Conservation (phyloP, 148 eudicot genomes). For the Spergularia marina region DNA sequence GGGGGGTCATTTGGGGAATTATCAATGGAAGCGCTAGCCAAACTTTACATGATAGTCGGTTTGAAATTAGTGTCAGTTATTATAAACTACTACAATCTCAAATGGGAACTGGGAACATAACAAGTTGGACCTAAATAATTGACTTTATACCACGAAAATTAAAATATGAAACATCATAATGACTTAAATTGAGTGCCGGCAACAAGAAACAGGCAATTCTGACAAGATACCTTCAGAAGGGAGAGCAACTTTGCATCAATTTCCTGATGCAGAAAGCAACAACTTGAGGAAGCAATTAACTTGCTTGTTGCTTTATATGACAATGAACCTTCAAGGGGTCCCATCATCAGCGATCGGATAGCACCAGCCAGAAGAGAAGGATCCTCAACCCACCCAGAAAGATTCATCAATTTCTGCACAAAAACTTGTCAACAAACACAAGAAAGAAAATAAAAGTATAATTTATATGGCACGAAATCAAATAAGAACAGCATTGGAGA, state of each 20-base stretch:
- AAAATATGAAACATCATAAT: not conserved
- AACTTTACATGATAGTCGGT: not conserved
- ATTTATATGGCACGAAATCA: not conserved
- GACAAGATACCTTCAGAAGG: constrained; percentile 69
- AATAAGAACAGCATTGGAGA: not conserved
- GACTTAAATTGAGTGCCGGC: not conserved
- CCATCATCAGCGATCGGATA: constrained; percentile 47
- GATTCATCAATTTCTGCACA: constrained; percentile 75
- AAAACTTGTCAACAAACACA: constrained; percentile 33
- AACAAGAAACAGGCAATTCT: not conserved
- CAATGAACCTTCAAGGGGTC: constrained; percentile 56
- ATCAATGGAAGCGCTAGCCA: not conserved
- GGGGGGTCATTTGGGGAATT: not conserved
- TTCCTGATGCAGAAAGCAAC: constrained; percentile 62
- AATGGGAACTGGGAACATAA: no score
- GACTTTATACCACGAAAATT: not conserved
- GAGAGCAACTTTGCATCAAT: constrained; percentile 75
- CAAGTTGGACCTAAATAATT: no score
- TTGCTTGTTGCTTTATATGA: constrained; percentile 69
- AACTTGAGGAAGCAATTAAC: constrained; percentile 66
- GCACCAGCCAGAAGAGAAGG: constrained; percentile 79
- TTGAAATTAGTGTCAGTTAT: not conserved
- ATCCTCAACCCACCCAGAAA: constrained; percentile 75
- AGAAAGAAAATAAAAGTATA: constrained; percentile 16
- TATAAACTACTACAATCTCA: not conserved